Percentiles rank a stretch among this genome's conserved stretches.
These are phyloP conservation scores for Prillingera fragicola DNA, from an alignment of 1,284 basidiomycete species.

Conservation along the genomic window DNA sequence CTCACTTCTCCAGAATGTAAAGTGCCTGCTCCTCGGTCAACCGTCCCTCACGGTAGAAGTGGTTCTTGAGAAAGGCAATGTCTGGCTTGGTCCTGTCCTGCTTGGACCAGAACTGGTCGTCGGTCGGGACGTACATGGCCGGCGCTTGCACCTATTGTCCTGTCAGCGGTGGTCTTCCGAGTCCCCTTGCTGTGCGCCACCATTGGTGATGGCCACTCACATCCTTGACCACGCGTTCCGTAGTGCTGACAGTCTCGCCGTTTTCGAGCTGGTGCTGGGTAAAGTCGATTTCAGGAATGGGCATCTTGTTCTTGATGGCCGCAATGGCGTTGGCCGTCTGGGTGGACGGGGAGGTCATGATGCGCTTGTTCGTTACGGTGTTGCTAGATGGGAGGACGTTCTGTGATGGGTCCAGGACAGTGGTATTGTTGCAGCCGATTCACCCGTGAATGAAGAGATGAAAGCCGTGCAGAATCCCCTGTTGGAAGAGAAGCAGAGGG, in stretches of 20 bases:
- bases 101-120: constrained; percentile 86
- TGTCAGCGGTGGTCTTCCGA: not conserved
- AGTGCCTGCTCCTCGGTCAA: constrained; percentile 84
- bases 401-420: too few species aligned
- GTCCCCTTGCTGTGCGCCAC: not conserved
- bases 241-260: constrained; percentile 67
- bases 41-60: constrained; percentile 94
- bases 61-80: constrained; percentile 95
- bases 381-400: too few species aligned
- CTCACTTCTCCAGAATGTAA: constrained; percentile 69
- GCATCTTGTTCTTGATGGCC: constrained; percentile 40
- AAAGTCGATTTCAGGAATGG: constrained; percentile 70
- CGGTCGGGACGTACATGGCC: constrained; percentile 84
- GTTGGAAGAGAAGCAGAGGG: not conserved
- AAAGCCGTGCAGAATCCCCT: too few species aligned
- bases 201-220: constrained; percentile 34
- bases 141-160: constrained; percentile 79
- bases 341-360: constrained; percentile 38
- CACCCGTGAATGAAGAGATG: too few species aligned
- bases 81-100: constrained; percentile 84
- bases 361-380: too few species aligned
- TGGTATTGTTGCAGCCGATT: too few species aligned
- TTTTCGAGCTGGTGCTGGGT: constrained; percentile 84
- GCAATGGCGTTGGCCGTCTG: constrained; percentile 45
- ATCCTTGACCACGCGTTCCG: constrained; percentile 50